phyloP scores from a whole-genome alignment of 2,329 filamentous ascomycete species.

The Fusarium haematococcum region DNA sequence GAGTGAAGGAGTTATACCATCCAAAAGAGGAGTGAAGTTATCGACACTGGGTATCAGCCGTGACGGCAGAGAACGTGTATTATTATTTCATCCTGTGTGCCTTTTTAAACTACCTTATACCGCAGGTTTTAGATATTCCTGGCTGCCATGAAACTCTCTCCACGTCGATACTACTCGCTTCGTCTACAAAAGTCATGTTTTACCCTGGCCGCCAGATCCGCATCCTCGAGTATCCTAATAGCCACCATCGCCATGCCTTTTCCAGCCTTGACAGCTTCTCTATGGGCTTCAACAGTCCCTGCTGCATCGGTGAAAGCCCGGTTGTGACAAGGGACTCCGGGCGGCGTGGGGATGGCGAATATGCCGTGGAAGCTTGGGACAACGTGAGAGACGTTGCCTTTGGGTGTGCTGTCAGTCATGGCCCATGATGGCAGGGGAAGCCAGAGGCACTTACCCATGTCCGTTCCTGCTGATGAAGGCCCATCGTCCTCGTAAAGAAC shows the following conservation, averaged over 20 bases:
- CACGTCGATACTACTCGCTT: background rate
- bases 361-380: background rate
- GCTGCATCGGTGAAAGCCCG: background rate
- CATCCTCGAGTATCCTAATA: background rate
- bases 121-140: background rate
- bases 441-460: background rate
- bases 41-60: background rate
- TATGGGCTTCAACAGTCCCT: background rate
- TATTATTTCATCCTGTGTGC: background rate
- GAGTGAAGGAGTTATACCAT: background rate
- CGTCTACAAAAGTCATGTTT: background rate
- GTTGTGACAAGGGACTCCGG: background rate
- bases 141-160: too few relatives aligned
- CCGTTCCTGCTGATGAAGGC: background rate
- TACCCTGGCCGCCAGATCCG: background rate
- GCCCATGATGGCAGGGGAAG: rapidly evolving
- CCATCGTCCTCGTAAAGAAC: background rate
- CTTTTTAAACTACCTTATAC: background rate
- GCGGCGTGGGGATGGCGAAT: background rate
- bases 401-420: background rate
- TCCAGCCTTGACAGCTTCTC: background rate
- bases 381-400: background rate
- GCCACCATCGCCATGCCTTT: background rate
- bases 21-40: background rate
- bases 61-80: background rate